phyloP scores from a whole-genome alignment of 2,329 filamentous ascomycete species.

The Cladosporium colombiae region DNA sequence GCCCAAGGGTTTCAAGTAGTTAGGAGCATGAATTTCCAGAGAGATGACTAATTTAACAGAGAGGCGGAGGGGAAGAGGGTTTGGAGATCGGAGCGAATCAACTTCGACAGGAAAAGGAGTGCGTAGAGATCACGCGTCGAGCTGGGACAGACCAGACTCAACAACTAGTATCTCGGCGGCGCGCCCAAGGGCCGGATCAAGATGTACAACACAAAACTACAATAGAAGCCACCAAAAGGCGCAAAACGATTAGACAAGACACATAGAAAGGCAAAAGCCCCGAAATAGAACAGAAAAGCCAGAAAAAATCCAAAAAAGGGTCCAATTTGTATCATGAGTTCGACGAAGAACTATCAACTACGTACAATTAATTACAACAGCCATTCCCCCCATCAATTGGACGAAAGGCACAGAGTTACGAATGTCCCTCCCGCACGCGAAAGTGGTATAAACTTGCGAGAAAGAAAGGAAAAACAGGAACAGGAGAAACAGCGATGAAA shows the following conservation, averaged over 20 bases:
- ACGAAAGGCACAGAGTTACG: background rate
- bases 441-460: slow-evolving; percentile 10
- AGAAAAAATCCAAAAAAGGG: background rate
- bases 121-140: background rate
- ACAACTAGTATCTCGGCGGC: background rate
- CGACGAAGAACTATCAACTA: background rate
- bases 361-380: slow-evolving; percentile 14
- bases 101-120: background rate
- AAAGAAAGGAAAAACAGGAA: background rate
- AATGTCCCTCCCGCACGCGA: background rate
- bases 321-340: background rate
- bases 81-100: background rate
- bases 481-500: background rate
- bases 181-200: background rate
- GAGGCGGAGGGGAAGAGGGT: background rate
- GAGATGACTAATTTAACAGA: background rate
- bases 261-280: background rate
- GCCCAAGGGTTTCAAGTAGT: slow-evolving; percentile 51
- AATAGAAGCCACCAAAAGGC: background rate
- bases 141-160: background rate
- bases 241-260: background rate
- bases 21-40: background rate
- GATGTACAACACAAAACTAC: background rate
- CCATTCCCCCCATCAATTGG: background rate
- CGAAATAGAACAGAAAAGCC: background rate